These are phyloP conservation scores for Arabis hirsuta DNA, from an alignment of 345 rosid species.

Conservation along the genomic window DNA sequence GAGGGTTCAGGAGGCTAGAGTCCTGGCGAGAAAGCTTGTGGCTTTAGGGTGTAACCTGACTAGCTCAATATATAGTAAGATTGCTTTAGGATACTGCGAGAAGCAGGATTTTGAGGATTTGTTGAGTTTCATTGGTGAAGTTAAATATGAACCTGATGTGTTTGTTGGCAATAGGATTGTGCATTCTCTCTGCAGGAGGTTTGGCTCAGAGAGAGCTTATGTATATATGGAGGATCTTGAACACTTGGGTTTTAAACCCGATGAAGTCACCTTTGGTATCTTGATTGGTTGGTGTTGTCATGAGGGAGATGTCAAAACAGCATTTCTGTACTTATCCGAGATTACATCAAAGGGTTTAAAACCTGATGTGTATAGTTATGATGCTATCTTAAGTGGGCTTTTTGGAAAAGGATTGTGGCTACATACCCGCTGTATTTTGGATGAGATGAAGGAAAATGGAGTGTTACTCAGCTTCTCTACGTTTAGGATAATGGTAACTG, in stretches of 20 bases:
- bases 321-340: conserved; percentile 58
- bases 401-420: conserved; percentile 65
- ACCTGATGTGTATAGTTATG: conserved; percentile 50
- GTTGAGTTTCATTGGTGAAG: conserved; percentile 55
- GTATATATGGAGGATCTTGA: conserved; percentile 60
- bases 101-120: conserved; percentile 82
- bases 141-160: conserved; percentile 51
- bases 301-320: conserved; percentile 58
- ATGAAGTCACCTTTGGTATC: conserved; percentile 67
- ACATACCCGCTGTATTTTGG: conserved; percentile 50
- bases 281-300: conserved; percentile 72
- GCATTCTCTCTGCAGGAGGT: conserved; percentile 52
- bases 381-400: conserved; percentile 60
- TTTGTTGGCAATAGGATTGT: conserved; percentile 65
- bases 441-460: conserved; percentile 67
- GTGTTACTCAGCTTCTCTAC: conserved; percentile 48
- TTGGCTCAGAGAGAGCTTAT: conserved; percentile 61
- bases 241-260: conserved; percentile 59
- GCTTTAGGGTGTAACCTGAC: conserved; percentile 54
- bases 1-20: conserved; percentile 69
- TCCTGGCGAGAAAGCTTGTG: conserved; percentile 57
- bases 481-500: conserved; percentile 62
- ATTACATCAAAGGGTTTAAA: conserved; percentile 59
- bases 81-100: conserved; percentile 63
- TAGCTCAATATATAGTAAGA: conserved; percentile 49